phyloP scores from a whole-genome alignment of 1,284 basidiomycete genomes.

The Cryptococcus sp. region DNA sequence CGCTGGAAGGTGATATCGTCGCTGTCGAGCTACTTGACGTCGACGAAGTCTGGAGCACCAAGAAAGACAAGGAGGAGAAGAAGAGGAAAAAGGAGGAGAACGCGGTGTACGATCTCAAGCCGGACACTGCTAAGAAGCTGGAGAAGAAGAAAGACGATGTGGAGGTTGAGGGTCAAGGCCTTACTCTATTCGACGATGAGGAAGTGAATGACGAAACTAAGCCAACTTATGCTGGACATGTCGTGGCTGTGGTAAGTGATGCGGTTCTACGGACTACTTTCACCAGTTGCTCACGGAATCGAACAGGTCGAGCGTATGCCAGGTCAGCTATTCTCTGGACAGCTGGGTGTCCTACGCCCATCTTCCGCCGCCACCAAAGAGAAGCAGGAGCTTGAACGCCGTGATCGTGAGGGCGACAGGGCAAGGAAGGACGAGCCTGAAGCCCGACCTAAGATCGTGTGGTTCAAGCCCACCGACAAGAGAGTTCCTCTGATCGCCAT shows the following conservation, averaged over 20 bases:
- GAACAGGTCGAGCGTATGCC: constrained; percentile 84
- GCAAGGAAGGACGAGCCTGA: constrained; percentile 63
- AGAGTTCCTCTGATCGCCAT: constrained; percentile 98
- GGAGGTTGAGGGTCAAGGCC: constrained; percentile 96
- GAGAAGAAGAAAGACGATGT: constrained; percentile 99
- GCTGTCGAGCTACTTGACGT: constrained; percentile 97
- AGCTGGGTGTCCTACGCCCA: constrained; percentile 90
- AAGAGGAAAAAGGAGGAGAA: constrained; percentile 99
- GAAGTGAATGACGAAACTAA: constrained; percentile 97
- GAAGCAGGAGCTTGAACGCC: constrained; percentile 97
- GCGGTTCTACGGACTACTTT: background rate
- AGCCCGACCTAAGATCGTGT: constrained; percentile 93
- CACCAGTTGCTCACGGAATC: background rate
- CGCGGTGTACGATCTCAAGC: constrained; percentile 75
- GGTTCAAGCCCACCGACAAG: constrained; percentile 99
- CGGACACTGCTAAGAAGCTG: constrained; percentile 75
- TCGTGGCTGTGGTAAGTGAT: constrained; percentile 76
- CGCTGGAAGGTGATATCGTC: constrained; percentile 97
- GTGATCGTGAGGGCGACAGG: constrained; percentile 86
- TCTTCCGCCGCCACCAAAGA: constrained; percentile 98
- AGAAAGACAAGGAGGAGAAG: constrained; percentile 99
- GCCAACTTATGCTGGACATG: constrained; percentile 83
- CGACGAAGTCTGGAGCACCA: constrained; percentile 97
- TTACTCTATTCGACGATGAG: constrained; percentile 96
- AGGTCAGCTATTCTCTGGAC: constrained; percentile 96